Evolutionary conservation across 768 basidiomycete genomes (phyloP).

Genomic region (Pisolithus albus): DNA sequence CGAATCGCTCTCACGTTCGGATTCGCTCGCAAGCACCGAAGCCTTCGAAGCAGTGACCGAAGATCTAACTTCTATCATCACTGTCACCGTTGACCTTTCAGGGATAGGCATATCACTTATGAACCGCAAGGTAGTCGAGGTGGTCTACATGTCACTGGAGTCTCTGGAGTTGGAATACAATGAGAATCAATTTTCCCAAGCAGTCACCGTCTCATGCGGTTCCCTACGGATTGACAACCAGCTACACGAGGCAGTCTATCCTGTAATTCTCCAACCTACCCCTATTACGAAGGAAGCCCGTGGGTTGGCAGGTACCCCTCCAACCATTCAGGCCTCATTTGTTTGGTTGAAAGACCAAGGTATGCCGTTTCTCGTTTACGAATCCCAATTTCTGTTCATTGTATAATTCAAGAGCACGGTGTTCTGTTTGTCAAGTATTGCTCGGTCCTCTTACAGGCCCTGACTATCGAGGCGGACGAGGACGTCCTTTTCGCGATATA

Average conservation of each 20-base stretch:
- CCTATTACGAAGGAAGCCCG: slow-evolving; percentile 72
- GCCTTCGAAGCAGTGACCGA: slow-evolving; percentile 82
- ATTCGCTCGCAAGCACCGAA: slow-evolving; percentile 63
- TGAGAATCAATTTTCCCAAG: slow-evolving; percentile 71
- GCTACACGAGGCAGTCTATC: slow-evolving; percentile 90
- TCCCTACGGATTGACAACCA: slow-evolving; percentile 95
- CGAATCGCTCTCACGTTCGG: slow-evolving; percentile 47
- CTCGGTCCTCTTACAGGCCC: slow-evolving; percentile 84
- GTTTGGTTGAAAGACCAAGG: slow-evolving; percentile 93
- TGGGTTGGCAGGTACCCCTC: slow-evolving; percentile 66
- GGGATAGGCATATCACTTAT: slow-evolving; percentile 91
- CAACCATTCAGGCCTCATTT: slow-evolving; percentile 83
- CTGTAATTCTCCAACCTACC: slow-evolving; percentile 91
- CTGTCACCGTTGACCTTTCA: slow-evolving; percentile 68
- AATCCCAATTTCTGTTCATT: not conserved
- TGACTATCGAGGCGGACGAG: slow-evolving; percentile 96
- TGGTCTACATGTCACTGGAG: slow-evolving; percentile 79
- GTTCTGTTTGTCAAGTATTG: slow-evolving; percentile 98
- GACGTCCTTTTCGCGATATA: slow-evolving; percentile 90
- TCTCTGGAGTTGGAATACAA: slow-evolving; percentile 79
- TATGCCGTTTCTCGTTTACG: slow-evolving; percentile 19
- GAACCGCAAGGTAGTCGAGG: slow-evolving; percentile 81
- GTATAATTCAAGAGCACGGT: slow-evolving; percentile 67
- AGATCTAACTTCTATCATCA: slow-evolving; percentile 60
- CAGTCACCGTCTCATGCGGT: slow-evolving; percentile 75